Conservation (phyloP, 129 eudicot species). For the Arctium minus region DNA sequence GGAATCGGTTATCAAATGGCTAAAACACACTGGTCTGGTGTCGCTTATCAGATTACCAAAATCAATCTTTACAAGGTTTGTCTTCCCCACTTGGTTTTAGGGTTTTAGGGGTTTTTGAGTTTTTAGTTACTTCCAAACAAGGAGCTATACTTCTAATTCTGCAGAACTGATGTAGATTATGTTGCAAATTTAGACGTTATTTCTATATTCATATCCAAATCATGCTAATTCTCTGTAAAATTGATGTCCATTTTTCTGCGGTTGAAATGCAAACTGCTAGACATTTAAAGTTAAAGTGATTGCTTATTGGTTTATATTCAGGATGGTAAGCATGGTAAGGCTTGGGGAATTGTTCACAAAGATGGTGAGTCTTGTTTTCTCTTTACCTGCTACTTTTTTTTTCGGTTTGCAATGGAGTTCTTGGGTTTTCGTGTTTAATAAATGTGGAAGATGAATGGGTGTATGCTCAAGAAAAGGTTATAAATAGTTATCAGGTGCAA, state of each 20-base stretch:
- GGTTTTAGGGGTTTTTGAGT: conserved; percentile 2
- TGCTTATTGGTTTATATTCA: conserved; percentile 32
- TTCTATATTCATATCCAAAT: neutral
- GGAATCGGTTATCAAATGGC: conserved; percentile 97
- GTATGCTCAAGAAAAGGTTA: neutral
- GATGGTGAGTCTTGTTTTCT: conserved; percentile 49
- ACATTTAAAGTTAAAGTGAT: neutral
- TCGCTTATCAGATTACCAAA: conserved; percentile 89
- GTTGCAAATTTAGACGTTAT: neutral
- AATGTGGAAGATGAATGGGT: neutral
- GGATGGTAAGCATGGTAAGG: conserved; percentile 90
- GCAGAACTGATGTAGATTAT: neutral
- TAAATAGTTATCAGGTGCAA: neutral
- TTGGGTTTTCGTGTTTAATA: neutral
- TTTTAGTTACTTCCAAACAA: neutral
- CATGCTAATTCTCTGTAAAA: neutral
- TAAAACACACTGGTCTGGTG: conserved; percentile 80
- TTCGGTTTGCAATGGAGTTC: neutral
- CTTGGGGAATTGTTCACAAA: conserved; percentile 66
- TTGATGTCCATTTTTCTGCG: neutral
- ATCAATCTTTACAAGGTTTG: conserved; percentile 85
- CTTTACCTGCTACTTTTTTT: neutral
- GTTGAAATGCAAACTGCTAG: neutral
- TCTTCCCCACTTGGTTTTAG: neutral
- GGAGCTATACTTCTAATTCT: neutral